Base-by-base conservation (phyloP, 352 stramenopile genomes). In the Phytophthora ramorum region DNA sequence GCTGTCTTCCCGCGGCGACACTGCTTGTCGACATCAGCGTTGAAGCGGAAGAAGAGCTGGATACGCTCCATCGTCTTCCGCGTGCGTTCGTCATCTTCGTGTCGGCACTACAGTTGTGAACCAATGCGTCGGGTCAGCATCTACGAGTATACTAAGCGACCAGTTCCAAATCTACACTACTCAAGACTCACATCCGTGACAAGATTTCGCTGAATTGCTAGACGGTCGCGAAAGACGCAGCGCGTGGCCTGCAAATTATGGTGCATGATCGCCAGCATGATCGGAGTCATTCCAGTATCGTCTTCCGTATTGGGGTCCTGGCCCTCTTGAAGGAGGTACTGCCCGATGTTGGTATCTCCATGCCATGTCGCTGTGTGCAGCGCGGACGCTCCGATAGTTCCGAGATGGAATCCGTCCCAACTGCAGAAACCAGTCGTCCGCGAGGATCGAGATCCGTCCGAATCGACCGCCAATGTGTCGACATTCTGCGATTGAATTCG, bases 281-380 rank as follows among this genome's bases (percentile, higher is more conserved):
- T n/a, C 5, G 63, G 30, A 41, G 63, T 65, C 49, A 53, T 70
- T 17, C 48, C 54, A 13, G 47, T 47, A 2, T 65, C 48, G 19
- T 66, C 63, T 16, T 34, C 34, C n/a, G 48, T 46, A 35, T 70
- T 46, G 9, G 63, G 56, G 38, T 62, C 37, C 34, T 66, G 63
- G 0, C 55, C 55, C 22, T 46, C 35, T 34, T 66, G 49, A 2
- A 71, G 49, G 4, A 71, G 37, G 34, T 62, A 66, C 26, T 41
- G 19, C 34, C 54, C 44, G 19, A 71, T 44, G 7, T 57, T 24
- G 5, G 47, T 34, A 38, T 57, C 53, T 4, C 55, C 63, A 17
- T 61, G 32, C 55, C 63, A 71, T 10, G 63, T 48, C 5, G 63
- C 63, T 4, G 63, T 63, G 28, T 71, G 63, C 20, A 71, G 41